Base-by-base conservation (phyloP, 192 early-diverging fungal species). In the Mortierella alpina region DNA sequence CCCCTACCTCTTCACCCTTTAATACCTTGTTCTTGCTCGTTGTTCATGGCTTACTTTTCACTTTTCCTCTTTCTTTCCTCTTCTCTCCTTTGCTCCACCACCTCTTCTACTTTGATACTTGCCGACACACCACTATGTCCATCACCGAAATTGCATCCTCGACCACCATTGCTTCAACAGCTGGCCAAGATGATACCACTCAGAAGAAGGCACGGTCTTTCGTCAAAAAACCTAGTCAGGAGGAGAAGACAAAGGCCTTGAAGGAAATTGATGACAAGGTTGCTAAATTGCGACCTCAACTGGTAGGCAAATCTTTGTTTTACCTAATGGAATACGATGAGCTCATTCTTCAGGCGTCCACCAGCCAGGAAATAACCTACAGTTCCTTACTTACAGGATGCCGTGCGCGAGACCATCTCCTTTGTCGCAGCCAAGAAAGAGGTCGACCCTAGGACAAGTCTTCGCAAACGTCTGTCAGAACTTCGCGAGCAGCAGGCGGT, bases 401-500 rank as follows among this genome's bases (percentile, higher is more conserved):
- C 70, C 59, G 77, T 80, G 60, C 70, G 70, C 44, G 77, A 80
- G 44, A 65, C 69, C 40, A 80, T 80, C 58, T 59, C 77, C 22
- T 56, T 52, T 14, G 66, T 72, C 59, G 68, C 68, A 13, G 64
- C 47, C 40, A 80, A 80, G 66, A 50, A 70, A 20, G 77, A 80
- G 1, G 13, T 70, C 44, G 77, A 80, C 53, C 77, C 77, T 31
- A 71, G 77, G 58, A 68, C 69, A n/a, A 46, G 65, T 44, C 85
- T 95, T 61, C 73, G 86, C 13, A 71, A 83, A 40, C 84, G 89
- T 57, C 77, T 95, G 51, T 87, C 89, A 56, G 90, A 84, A 45
- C 85, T 96, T 50, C 90, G 88, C 66, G 89, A 88, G 46, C 88
- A 95, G 83, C 92, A 94, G 73, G 87, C 84, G 45, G 89, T 88